Evolutionary conservation across 257 asterid species (phyloP), one percentile per base, ranked within the genome.

Genomic region (Cynanchum wilfordii): DNA sequence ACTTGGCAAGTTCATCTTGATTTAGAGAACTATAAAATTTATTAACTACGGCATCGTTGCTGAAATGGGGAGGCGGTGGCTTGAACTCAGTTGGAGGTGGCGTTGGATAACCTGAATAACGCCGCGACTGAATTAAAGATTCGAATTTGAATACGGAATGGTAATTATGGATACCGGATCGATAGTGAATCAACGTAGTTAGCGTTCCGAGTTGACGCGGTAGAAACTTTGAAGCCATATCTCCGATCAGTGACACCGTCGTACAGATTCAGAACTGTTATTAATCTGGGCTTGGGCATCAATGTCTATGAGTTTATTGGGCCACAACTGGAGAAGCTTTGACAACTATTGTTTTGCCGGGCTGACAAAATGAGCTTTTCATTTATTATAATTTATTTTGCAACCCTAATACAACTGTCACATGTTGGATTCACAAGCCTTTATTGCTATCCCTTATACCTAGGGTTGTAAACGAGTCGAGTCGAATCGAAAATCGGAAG

Each of bases 1-100:
- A 91, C 76, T 93, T 93, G 27, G 73, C 80, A 24, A 91, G 87
- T 83, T 93, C 98, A 10, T 68, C 50, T 80, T 87, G 83, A 82
- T 89, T 91, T 75, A 91, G 76, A 27, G 98, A 93, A 77, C 91
- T 91, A 4, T 70, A 59, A 49, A 47, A 27, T 36, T 73, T 60
- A 36, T 66, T 75, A 19, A 22, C 64, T 22, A 20, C 13, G 12
- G 44, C 47, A 19, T 47, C 27, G 50, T 17, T 47, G 33, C 63
- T 69, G 3, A 38, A 54, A 16, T 33, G 62, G 64, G 65, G 40
- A 16, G 75, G 69, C 9, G 78, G 62, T 13, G 73, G 52, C 73
- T 79, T 79, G 3, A 77, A 33, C 72, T 36, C 81, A 27, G 78
- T 45, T 10, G 86, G 82, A 75, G 84, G 60, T 47, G 82, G 55